Evolutionary conservation across 768 basidiomycete genomes (phyloP).

Genomic region (Suillus subalutaceus): DNA sequence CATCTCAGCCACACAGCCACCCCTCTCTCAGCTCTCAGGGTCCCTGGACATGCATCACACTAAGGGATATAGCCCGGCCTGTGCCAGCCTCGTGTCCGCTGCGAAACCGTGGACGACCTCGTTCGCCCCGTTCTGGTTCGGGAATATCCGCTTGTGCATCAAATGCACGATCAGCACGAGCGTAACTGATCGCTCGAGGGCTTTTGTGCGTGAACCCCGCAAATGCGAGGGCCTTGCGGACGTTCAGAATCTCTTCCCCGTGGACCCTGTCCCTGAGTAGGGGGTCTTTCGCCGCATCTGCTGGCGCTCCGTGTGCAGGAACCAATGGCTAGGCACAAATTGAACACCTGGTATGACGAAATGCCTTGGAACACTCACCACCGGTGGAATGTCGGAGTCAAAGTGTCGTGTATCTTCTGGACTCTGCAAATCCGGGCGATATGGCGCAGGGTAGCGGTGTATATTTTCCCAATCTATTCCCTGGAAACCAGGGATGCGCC

Average conservation of each 20-base stretch:
- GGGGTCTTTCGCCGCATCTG: constrained; percentile 88
- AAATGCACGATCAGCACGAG: constrained; percentile 74
- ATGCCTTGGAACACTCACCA: constrained; percentile 57
- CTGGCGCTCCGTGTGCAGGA: constrained; percentile 82
- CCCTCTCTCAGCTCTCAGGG: constrained; percentile 22
- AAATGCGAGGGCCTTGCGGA: constrained; percentile 90
- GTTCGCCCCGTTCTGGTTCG: constrained; percentile 49
- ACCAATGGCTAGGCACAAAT: constrained; percentile 69
- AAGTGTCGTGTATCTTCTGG: constrained; percentile 95
- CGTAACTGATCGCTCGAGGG: constrained; percentile 77
- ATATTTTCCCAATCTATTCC: constrained; percentile 91
- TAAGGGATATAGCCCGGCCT: constrained; percentile 86
- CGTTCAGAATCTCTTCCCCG: constrained; percentile 83
- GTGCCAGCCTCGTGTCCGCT: constrained; percentile 63
- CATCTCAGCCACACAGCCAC: constrained; percentile 30
- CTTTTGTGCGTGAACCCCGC: constrained; percentile 92
- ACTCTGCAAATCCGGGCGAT: constrained; percentile 78
- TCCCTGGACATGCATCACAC: constrained; percentile 34
- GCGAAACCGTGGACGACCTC: constrained; percentile 69
- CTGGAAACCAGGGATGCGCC: constrained; percentile 88
- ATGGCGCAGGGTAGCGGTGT: constrained; percentile 83
- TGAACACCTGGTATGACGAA: constrained; percentile 27
- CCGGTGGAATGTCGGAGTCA: constrained; percentile 89
- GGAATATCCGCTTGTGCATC: constrained; percentile 56
- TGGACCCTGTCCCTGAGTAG: constrained; percentile 84